phyloP scores from a whole-genome alignment of 228 moss, liverwort and hornwort genomes.

The Sphagnum magellanicum region DNA sequence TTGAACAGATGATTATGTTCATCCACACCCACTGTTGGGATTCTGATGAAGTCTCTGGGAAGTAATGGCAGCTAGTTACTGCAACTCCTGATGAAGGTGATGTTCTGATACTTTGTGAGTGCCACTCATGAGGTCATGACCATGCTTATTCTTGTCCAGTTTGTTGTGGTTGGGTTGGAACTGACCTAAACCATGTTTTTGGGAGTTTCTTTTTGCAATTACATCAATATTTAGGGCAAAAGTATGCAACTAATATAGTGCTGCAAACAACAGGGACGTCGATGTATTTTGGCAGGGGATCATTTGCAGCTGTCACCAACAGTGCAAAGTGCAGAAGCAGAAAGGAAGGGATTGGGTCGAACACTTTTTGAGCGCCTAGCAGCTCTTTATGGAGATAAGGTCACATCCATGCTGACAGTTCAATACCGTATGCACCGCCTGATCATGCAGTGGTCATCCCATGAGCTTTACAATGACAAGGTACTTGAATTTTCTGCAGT shows the following conservation, averaged over 20 bases:
- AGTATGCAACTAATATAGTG: not conserved
- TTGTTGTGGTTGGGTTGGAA: too few species aligned
- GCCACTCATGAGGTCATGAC: too few species aligned
- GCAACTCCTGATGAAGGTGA: too few species aligned
- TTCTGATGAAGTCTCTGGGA: too few species aligned
- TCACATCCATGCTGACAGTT: conserved; percentile 90
- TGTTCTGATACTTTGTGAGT: too few species aligned
- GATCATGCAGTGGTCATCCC: conserved; percentile 94
- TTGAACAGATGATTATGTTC: too few species aligned
- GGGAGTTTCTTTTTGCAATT: too few species aligned
- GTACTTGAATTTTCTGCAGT: conserved; percentile 8
- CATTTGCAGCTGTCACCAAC: conserved; percentile 98
- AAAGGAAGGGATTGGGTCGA: conserved; percentile 73
- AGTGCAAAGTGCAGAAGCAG: conserved; percentile 79
- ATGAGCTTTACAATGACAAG: conserved; percentile 84
- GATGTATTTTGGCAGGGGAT: conserved; percentile 89
- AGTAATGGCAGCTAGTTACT: too few species aligned
- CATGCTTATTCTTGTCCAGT: too few species aligned
- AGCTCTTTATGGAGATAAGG: conserved; percentile 56
- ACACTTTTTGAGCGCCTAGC: conserved; percentile 97
- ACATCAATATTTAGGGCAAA: too few species aligned
- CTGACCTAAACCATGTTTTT: too few species aligned
- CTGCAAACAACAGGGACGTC: conserved; percentile 50
- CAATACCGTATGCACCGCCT: conserved; percentile 93
- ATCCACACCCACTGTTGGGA: too few species aligned